Evolutionary conservation across 75 land plant genomes (phyloP), one percentile per base, ranked within the genome.

Genomic region (Picea sitchensis): DNA sequence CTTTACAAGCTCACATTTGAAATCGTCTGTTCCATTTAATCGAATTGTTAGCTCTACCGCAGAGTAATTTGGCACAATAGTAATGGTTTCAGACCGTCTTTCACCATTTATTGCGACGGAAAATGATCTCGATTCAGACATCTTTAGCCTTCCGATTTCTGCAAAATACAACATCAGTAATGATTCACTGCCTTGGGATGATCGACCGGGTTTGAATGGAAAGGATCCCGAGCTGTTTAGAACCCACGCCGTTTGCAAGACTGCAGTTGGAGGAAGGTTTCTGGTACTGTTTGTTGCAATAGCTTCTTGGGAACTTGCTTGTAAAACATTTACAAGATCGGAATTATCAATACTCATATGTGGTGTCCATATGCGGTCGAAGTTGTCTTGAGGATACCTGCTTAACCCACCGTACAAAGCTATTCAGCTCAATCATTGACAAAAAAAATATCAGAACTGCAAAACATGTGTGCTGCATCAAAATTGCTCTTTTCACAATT

Each of bases 381-480:
- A 41, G 6, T 18, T 44, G 47, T 69, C 73, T 41, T 69, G 3
- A 41, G 73, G 73, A 69, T 41, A 69, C 73, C 73, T 69, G 41
- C 18, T 18, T 7, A 41, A 41, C 8, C 41, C 5, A n/a, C 5
- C 23, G 31, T 18, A 18, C 15, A 36, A 41, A 47, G 54, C 1
- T 7, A 44, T 44, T 44, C 47, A 47, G 7, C 54, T 47, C 54
- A 47, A 47, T 47, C 7, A 47, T 47, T 6, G 54, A 7, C 54
- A 47, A 7, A 47, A 47, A 36, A 47, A 6, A 41, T 41, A 4
- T 41, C 44, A 41, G 5, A 41, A 41, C 44, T 41, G 44, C 26
- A 26, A 26, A 26, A 26, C 26, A 26, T 26, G 26, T 26, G 26
- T n/a, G 5, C 5, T 41, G 5, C 44, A 41, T 41, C 44, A 41